These are phyloP conservation scores for Cytidiella melzeri DNA, from an alignment of 768 basidiomycete species.

Conservation along the genomic window DNA sequence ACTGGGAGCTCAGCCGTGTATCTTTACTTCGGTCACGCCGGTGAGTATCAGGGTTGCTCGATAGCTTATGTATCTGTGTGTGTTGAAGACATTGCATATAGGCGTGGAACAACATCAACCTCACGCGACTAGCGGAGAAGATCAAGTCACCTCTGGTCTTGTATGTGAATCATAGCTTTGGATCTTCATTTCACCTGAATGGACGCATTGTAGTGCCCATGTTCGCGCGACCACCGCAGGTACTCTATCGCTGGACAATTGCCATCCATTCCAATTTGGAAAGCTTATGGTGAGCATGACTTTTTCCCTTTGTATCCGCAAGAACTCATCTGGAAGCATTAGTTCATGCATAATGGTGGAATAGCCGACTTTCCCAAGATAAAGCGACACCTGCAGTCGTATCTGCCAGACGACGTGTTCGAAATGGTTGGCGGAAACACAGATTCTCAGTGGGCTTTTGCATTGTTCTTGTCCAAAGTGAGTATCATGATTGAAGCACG, in stretches of 20 bases:
- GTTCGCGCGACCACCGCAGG: conserved; percentile 93
- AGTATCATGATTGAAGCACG: background rate
- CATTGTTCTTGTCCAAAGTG: conserved; percentile 81
- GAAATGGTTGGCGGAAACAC: conserved; percentile 89
- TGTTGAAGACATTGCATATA: conserved; percentile 29
- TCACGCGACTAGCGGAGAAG: conserved; percentile 92
- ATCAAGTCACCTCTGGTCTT: conserved; percentile 95
- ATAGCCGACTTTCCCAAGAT: conserved; percentile 78
- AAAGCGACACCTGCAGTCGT: conserved; percentile 74
- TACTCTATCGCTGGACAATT: conserved; percentile 87
- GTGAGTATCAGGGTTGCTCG: no score
- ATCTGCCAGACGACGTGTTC: conserved; percentile 79
- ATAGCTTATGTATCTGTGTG: no score
- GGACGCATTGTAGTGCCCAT: conserved; percentile 52
- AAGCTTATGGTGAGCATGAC: conserved; percentile 73
- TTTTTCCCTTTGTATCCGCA: background rate
- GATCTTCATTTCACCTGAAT: conserved; percentile 1
- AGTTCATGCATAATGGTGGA: conserved; percentile 99
- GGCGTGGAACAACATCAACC: conserved; percentile 97
- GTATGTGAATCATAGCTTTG: conserved; percentile 40
- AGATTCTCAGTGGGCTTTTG: conserved; percentile 98
- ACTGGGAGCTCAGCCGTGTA: conserved; percentile 82
- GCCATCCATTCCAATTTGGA: conserved; percentile 90
- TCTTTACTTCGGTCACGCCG: conserved; percentile 93
- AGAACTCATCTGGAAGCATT: background rate